Percentiles rank a stretch among this genome's conserved stretches.
Evolutionary conservation across 192 early-diverging fungal species (phyloP).

Genomic region (Paraglomus occultum): DNA sequence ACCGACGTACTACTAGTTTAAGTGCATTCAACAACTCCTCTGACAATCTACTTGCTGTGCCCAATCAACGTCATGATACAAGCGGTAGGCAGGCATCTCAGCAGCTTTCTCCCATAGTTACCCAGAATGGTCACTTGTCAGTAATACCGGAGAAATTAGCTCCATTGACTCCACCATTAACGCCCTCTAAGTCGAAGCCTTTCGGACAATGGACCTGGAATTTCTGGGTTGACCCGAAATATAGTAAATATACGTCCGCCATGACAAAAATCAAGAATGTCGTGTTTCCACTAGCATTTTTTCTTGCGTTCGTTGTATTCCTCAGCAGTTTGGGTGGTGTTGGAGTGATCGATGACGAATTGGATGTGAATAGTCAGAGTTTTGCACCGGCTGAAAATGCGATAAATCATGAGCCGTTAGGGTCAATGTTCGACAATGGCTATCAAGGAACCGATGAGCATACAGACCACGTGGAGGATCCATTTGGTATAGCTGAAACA

Average conservation of each 20-base stretch:
- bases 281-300: slow-evolving; percentile 3
- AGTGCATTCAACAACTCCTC: neutral
- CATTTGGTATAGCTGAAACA: no score
- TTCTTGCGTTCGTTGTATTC: slow-evolving; percentile 13
- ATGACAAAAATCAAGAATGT: neutral
- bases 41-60: neutral
- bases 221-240: neutral
- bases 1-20: slow-evolving; percentile 2
- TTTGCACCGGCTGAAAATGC: neutral
- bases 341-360: slow-evolving; percentile 13
- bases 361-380: neutral
- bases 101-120: neutral
- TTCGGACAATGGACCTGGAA: neutral
- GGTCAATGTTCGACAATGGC: neutral
- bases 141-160: slow-evolving; percentile 5
- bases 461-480: neutral
- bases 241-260: neutral
- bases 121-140: neutral
- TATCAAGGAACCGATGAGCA: neutral
- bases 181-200: neutral
- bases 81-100: neutral
- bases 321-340: slow-evolving; percentile 8
- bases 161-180: neutral
- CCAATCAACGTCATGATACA: neutral
- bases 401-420: neutral